Evolutionary conservation across 2,329 filamentous ascomycete genomes (phyloP), one percentile per base, ranked within the genome.

Genomic region (Penicillium oxalicum): DNA sequence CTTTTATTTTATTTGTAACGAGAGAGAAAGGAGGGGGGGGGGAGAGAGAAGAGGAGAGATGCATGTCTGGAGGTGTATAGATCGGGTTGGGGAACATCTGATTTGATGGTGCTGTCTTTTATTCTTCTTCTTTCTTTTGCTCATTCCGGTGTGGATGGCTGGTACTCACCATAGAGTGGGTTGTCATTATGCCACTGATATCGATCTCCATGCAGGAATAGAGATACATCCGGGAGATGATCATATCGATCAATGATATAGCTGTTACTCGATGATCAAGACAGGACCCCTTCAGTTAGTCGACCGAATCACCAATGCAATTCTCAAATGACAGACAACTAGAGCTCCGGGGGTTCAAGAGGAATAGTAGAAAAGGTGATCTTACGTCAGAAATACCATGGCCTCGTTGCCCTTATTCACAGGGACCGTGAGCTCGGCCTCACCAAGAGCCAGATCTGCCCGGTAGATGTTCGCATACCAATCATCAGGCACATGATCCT

Each of bases 331-430:
- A 18, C 18, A 18, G 18, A 18, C 18, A 18, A 18, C 18, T 18
- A 18, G 18, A 18, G 18, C 1, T 18, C 18, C 18, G 18, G 18
- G 18, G 18, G 2, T 5, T 25, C 26, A 11, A 5, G 18, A 13
- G 38, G 1, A 27, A 13, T 9, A 39, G 12, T 13, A 26, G 5
- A 36, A 35, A 46, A n/a, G 9, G 32, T 27, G n/a, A 11, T 48
- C 51, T 9, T 61, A 75, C 70, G 71, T 76, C 44, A 77, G 53
- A 53, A 75, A 77, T 1, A 72, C 74, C 73, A 77, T 77, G 18
- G 68, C 71, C 54, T 77, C 74, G 35, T 73, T 64, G 0, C 74
- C 74, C 56, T 76, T 76, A 54, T 77, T 76, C 41, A 61, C 62
- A 1, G 73, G 73, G 9, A 76, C 70, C 0, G 63, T 72, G 24